Conservation (phyloP, 768 basidiomycete species). For the Pleurotus tuber-regium region DNA sequence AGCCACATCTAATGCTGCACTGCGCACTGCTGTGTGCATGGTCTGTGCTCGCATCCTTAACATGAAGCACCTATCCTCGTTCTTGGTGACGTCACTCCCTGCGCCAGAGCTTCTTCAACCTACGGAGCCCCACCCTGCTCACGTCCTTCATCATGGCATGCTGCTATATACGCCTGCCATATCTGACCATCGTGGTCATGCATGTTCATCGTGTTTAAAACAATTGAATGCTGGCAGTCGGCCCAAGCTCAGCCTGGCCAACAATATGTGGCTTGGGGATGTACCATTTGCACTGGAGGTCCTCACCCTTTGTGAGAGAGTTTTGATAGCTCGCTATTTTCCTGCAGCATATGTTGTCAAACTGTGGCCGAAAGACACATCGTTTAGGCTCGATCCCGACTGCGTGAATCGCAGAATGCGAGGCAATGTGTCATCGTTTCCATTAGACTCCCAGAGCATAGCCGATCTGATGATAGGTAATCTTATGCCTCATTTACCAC, state of each 20-base stretch:
- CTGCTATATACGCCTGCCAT: background rate
- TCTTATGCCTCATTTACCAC: slow-evolving; percentile 15
- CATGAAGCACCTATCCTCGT: too few relatives aligned
- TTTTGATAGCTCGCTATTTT: slow-evolving; percentile 19
- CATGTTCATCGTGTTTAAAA: background rate
- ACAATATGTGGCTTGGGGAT: slow-evolving; percentile 24
- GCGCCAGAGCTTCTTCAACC: too few relatives aligned
- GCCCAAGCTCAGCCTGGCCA: slow-evolving; percentile 5
- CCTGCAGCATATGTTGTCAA: too few relatives aligned
- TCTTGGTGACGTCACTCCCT: too few relatives aligned
- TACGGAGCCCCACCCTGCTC: background rate
- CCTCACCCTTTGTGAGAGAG: slow-evolving; percentile 22
- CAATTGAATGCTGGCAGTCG: background rate
- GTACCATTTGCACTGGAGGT: slow-evolving; percentile 16
- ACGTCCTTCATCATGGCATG: background rate
- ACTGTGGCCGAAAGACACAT: slow-evolving; percentile 17
- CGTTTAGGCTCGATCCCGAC: background rate
- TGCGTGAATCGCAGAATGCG: slow-evolving; percentile 11
- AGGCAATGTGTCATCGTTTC: slow-evolving; percentile 21
- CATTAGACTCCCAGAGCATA: slow-evolving; percentile 14
- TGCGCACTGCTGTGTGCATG: too few relatives aligned
- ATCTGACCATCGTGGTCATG: background rate
- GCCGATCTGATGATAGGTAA: slow-evolving; percentile 18
- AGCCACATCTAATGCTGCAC: too few relatives aligned
- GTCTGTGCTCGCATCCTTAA: too few relatives aligned